Percentiles rank a stretch among this genome's conserved stretches.
Conservation (phyloP, 352 stramenopile genomes). For the Thalassiosira ordinaria region DNA sequence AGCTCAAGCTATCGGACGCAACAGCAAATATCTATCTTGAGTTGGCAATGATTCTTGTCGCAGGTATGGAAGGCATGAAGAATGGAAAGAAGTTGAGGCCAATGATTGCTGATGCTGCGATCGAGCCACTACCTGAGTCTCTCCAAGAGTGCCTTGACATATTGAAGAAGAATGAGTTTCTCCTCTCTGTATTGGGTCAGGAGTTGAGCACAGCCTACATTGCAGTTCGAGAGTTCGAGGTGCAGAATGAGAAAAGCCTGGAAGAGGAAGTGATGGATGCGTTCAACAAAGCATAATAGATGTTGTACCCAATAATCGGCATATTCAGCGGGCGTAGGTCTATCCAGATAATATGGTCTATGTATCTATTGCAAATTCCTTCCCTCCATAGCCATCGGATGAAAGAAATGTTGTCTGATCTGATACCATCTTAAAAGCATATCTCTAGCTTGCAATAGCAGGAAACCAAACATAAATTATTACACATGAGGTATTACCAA, state of each 20-base stretch:
- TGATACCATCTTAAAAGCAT: no score
- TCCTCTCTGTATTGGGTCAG: slow-evolving; percentile 52
- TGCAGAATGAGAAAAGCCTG: slow-evolving; percentile 4
- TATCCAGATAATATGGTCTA: no score
- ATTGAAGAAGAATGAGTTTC: slow-evolving; percentile 54
- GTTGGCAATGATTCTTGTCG: slow-evolving; percentile 69
- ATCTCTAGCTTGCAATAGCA: no score
- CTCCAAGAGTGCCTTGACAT: slow-evolving; percentile 18
- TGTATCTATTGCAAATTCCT: no score
- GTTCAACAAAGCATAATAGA: slow-evolving; percentile 21
- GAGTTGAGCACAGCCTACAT: slow-evolving; percentile 43
- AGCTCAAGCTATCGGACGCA: slow-evolving; percentile 75
- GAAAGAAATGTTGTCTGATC: no score
- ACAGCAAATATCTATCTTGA: slow-evolving; percentile 80
- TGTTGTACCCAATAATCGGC: no score
- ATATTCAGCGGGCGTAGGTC: no score
- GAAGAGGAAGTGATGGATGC: slow-evolving; percentile 24
- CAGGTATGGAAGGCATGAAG: slow-evolving; percentile 71
- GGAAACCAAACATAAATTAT: no score
- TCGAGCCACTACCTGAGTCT: slow-evolving; percentile 49
- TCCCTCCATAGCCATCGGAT: no score
- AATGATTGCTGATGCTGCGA: no score
- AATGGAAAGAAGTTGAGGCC: slow-evolving; percentile 53
- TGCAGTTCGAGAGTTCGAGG: slow-evolving; percentile 15
- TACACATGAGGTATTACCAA: no score